Evolutionary conservation across 1,139 yeast genomes (phyloP).

Genomic region (Diutina ranongensis): DNA sequence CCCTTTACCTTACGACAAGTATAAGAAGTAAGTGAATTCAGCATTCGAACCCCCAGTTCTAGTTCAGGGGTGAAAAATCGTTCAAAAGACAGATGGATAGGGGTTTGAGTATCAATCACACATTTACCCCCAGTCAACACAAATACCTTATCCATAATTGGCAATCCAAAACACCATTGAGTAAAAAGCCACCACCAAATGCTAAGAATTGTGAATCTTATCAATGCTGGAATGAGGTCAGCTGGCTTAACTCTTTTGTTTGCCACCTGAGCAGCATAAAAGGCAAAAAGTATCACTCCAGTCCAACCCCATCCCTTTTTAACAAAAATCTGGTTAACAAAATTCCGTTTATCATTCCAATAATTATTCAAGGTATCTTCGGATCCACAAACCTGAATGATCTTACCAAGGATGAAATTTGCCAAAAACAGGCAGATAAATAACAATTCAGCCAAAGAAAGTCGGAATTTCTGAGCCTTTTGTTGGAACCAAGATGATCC

Average conservation of each 20-base stretch:
- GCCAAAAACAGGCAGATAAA: conserved; percentile 8
- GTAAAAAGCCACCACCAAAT: conserved; percentile 75
- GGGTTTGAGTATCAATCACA: conserved; percentile 8
- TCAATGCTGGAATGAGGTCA: conserved; percentile 13
- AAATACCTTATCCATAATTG: conserved; percentile 83
- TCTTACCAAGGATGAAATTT: conserved; percentile 9
- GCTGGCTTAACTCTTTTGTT: background rate
- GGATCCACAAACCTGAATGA: conserved; percentile 11
- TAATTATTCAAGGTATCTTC: conserved; percentile 33
- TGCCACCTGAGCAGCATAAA: conserved; percentile 14
- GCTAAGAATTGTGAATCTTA: conserved; percentile 43
- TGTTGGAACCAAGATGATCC: background rate
- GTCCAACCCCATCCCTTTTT: conserved; percentile 96
- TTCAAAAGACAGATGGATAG: background rate
- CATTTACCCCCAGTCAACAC: conserved; percentile 78
- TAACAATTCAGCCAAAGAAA: conserved; percentile 7
- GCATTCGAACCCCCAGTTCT: background rate
- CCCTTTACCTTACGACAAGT: conserved; percentile 58
- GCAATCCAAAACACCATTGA: conserved; percentile 82
- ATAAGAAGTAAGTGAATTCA: conserved; percentile 23
- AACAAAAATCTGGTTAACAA: conserved; percentile 65
- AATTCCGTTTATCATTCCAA: conserved; percentile 51
- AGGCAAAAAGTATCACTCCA: conserved; percentile 23
- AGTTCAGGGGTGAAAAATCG: background rate
- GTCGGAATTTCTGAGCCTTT: background rate